A percentile compares a stretch with the other conserved stretches of the same genome.
Evolutionary conservation across 2,329 filamentous ascomycete species (phyloP).

Genomic region (Colletotrichum brevisporum): DNA sequence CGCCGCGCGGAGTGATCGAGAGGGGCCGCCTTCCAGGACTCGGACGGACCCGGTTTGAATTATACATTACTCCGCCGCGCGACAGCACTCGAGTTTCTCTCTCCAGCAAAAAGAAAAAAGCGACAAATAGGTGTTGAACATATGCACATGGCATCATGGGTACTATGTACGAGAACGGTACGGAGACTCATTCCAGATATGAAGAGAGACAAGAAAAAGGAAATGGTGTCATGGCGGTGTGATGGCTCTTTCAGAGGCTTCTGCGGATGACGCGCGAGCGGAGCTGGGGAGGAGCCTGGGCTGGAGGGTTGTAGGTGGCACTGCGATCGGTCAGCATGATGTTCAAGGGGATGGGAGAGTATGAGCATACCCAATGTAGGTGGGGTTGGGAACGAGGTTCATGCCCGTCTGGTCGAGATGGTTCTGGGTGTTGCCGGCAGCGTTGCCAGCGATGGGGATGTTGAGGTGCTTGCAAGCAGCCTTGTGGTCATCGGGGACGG

Average conservation of each 20-base stretch:
- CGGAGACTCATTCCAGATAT: constrained; percentile 12
- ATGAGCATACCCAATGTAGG: constrained; percentile 59
- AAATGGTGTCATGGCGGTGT: neutral
- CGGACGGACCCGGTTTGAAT: neutral
- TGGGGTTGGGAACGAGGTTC: constrained; percentile 64
- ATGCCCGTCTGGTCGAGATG: constrained; percentile 67
- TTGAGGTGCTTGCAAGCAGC: constrained; percentile 59
- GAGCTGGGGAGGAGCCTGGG: constrained; percentile 5
- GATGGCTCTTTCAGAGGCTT: neutral
- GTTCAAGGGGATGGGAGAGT: neutral
- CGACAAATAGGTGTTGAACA: constrained; percentile 2
- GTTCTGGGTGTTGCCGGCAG: constrained; percentile 74
- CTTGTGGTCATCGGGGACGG: constrained; percentile 72
- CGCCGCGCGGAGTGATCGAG: constrained; percentile 7
- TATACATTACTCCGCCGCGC: constrained; percentile 20
- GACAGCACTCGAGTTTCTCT: neutral
- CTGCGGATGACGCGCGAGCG: constrained; percentile 31
- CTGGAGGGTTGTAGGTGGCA: constrained; percentile 21
- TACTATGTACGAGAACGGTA: constrained; percentile 37
- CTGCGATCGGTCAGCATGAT: constrained; percentile 22
- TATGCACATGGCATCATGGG: constrained; percentile 34
- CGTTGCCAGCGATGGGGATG: constrained; percentile 72
- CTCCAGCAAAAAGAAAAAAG: neutral
- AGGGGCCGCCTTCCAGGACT: neutral
- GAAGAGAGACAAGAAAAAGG: constrained; percentile 3